A percentile compares a stretch with the other conserved stretches of the same genome.
phyloP scores from a whole-genome alignment of 495 filamentous ascomycete genomes.

The Penicillium waksmanii region DNA sequence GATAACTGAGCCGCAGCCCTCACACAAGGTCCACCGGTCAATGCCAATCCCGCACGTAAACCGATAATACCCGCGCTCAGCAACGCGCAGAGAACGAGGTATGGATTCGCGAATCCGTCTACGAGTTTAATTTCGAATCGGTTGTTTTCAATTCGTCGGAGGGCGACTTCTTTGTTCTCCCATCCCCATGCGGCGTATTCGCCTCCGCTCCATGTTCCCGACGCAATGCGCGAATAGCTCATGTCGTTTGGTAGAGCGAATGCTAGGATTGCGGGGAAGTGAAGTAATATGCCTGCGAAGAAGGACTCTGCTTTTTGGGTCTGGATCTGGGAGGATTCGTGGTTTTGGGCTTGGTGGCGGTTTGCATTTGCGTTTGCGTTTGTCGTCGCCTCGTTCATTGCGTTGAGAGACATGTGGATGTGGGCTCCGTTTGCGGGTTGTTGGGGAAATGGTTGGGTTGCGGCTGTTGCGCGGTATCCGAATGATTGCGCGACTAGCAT shows the following conservation, averaged over 20 bases:
- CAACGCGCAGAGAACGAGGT: constrained; percentile 65
- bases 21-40: constrained; percentile 53
- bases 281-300: constrained; percentile 68
- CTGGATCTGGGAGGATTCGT: no score
- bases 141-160: constrained; percentile 61
- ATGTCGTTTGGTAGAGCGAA: constrained; percentile 62
- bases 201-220: constrained; percentile 72
- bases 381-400: not conserved
- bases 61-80: constrained; percentile 63
- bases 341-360: not conserved
- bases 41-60: constrained; percentile 38
- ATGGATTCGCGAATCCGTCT: constrained; percentile 76
- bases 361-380: no score
- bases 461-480: constrained; percentile 62
- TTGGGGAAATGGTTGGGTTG: constrained; percentile 62
- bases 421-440: constrained; percentile 67
- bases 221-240: constrained; percentile 65
- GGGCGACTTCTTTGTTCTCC: constrained; percentile 71
- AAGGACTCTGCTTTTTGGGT: constrained; percentile 52
- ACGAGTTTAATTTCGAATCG: constrained; percentile 74
- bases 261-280: constrained; percentile 66
- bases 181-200: constrained; percentile 77
- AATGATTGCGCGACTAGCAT: constrained; percentile 52
- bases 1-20: constrained; percentile 56
- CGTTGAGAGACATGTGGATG: constrained; percentile 65